Percentiles rank a stretch among this genome's conserved stretches.
phyloP scores from a whole-genome alignment of 169 alveolate genomes.

The Eimeria sp. region DNA sequence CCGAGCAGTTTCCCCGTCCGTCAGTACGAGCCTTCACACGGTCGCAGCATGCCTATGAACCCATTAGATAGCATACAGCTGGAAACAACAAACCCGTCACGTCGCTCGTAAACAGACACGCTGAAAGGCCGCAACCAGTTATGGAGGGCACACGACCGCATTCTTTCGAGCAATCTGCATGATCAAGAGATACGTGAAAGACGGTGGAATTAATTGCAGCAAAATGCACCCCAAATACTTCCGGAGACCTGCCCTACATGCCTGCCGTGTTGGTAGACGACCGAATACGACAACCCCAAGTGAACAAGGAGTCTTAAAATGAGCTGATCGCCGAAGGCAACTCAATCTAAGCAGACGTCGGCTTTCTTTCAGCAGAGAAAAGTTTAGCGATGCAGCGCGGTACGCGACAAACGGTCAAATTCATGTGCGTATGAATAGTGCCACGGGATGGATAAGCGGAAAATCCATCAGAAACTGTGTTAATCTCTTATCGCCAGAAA shows the following conservation, averaged over 20 bases:
- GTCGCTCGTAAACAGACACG: too few species aligned
- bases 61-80: neutral
- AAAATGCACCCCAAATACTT: neutral
- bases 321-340: neutral
- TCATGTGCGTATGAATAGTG: neutral
- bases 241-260: neutral
- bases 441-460: neutral
- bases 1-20: slow-evolving; percentile 88
- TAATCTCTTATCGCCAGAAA: neutral
- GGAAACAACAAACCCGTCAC: neutral
- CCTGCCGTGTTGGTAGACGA: neutral
- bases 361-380: neutral
- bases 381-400: neutral
- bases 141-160: neutral
- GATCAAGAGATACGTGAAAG: too few species aligned
- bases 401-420: neutral
- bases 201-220: neutral
- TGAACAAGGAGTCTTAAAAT: neutral
- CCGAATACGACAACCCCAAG: neutral
- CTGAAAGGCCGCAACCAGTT: neutral
- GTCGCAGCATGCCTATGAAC: slow-evolving; percentile 85
- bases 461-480: too few species aligned
- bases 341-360: neutral
- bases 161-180: neutral
- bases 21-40: slow-evolving; percentile 88